Percentiles rank a stretch among this genome's conserved stretches.
Evolutionary conservation across 78 protist species (phyloP).

Genomic region (Dictyostelium intermedium): DNA sequence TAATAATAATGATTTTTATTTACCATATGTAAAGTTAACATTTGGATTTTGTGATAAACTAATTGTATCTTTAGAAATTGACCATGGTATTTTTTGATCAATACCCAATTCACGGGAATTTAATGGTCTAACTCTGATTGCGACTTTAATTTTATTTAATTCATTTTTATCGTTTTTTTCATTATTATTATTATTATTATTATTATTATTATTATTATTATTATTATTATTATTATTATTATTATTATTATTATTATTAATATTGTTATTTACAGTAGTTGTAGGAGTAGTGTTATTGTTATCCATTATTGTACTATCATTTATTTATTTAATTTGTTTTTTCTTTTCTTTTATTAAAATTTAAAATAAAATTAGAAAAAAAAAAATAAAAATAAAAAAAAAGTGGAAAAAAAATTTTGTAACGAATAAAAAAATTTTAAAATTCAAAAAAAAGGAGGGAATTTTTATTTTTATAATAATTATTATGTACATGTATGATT

Average conservation of each 20-base stretch:
- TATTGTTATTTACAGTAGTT: too few relatives aligned
- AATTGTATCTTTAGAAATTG: conserved; percentile 5
- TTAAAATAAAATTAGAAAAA: too few relatives aligned
- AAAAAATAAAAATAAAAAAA: too few relatives aligned
- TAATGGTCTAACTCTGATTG: conserved; percentile 75
- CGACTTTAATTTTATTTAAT: conserved; percentile 13
- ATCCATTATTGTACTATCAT: not conserved
- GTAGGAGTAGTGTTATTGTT: too few relatives aligned
- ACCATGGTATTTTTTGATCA: conserved; percentile 39
- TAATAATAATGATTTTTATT: not conserved
- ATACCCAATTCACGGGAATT: not conserved
- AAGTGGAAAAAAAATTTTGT: not conserved
- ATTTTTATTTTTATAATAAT: not conserved
- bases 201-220: too few relatives aligned
- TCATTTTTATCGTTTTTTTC: not conserved
- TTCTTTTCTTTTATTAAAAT: too few relatives aligned
- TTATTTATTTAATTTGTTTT: too few relatives aligned
- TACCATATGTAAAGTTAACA: conserved; percentile 22
- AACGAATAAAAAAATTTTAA: not conserved
- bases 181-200: not conserved
- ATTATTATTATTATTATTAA: too few relatives aligned
- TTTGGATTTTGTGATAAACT: not conserved
- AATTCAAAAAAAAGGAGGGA: not conserved
- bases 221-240: too few relatives aligned
- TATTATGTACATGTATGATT: not conserved